These are phyloP conservation scores for Hamamelis virginiana DNA, from an alignment of 164 flowering plant species.

Conservation along the genomic window DNA sequence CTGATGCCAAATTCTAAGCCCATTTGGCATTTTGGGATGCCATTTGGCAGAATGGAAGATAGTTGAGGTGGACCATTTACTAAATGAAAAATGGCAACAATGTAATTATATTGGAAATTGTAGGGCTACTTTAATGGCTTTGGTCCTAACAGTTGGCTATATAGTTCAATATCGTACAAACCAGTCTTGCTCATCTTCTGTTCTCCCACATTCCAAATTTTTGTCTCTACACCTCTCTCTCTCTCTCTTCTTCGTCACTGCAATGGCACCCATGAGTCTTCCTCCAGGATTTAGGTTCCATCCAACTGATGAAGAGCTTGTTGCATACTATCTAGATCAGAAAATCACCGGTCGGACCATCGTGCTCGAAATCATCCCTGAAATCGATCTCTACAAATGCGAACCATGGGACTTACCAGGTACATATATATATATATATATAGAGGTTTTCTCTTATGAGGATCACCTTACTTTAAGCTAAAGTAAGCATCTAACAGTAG, in stretches of 20 bases:
- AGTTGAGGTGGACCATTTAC: background rate
- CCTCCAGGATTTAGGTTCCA: constrained; percentile 81
- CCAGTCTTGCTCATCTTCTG: constrained; percentile 11
- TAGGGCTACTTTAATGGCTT: constrained; percentile 8
- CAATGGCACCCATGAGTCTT: constrained; percentile 63
- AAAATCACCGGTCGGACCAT: constrained; percentile 51
- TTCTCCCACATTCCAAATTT: background rate
- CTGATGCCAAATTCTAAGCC: too few relatives aligned
- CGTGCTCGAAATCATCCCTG: constrained; percentile 70
- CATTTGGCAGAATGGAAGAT: background rate
- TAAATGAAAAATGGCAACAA: constrained; percentile 14
- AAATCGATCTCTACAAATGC: constrained; percentile 70
- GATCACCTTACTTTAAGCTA: too few relatives aligned
- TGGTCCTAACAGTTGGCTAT: constrained; percentile 38
- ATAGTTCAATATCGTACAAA: constrained; percentile 25
- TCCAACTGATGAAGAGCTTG: constrained; percentile 77
- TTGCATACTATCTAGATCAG: constrained; percentile 59
- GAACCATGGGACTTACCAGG: constrained; percentile 86
- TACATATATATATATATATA: too few relatives aligned
- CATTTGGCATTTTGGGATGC: too few relatives aligned
- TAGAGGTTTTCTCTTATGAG: too few relatives aligned
- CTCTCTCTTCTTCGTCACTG: too few relatives aligned
- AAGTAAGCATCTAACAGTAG: too few relatives aligned
- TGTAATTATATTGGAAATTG: constrained; percentile 10
- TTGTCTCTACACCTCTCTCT: too few relatives aligned